These are phyloP conservation scores for Cyclotella distinguenda DNA, from an alignment of 108 stramenopile genomes.

Conservation along the genomic window DNA sequence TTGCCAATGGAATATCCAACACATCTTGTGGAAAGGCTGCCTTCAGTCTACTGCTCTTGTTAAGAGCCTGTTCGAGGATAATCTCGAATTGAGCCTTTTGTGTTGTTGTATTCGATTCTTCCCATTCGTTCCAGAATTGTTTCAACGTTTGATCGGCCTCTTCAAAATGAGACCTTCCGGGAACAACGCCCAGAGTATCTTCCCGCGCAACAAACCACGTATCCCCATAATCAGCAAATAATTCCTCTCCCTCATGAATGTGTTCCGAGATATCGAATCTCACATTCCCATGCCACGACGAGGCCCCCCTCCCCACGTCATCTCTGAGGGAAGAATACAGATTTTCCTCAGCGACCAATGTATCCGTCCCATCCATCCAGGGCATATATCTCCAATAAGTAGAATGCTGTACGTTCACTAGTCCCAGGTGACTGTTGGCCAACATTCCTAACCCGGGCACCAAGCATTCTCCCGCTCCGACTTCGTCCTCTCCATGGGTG, in stretches of 20 bases:
- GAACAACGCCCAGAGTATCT: background rate
- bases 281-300: slow-evolving; percentile 38
- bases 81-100: background rate
- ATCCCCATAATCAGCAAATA: background rate
- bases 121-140: background rate
- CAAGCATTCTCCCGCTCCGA: slow-evolving; percentile 5
- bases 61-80: background rate
- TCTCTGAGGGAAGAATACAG: background rate
- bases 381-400: background rate
- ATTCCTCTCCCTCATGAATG: slow-evolving; percentile 59
- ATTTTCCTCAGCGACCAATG: slow-evolving; percentile 7
- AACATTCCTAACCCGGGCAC: slow-evolving; percentile 55
- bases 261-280: slow-evolving; percentile 10
- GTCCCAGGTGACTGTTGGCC: slow-evolving; percentile 47
- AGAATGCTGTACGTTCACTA: slow-evolving; percentile 28
- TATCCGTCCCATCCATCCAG: background rate
- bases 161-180: slow-evolving; percentile 23
- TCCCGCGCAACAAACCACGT: background rate
- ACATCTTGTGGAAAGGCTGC: slow-evolving; percentile 36
- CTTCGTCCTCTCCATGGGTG: slow-evolving; percentile 17
- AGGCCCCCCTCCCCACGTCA: slow-evolving; percentile 59
- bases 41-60: slow-evolving; percentile 16
- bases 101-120: background rate
- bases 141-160: slow-evolving; percentile 21
- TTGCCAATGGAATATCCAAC: slow-evolving; percentile 11